These are phyloP conservation scores for Boletus sp. DNA, from an alignment of 1,284 basidiomycete genomes.

Conservation along the genomic window DNA sequence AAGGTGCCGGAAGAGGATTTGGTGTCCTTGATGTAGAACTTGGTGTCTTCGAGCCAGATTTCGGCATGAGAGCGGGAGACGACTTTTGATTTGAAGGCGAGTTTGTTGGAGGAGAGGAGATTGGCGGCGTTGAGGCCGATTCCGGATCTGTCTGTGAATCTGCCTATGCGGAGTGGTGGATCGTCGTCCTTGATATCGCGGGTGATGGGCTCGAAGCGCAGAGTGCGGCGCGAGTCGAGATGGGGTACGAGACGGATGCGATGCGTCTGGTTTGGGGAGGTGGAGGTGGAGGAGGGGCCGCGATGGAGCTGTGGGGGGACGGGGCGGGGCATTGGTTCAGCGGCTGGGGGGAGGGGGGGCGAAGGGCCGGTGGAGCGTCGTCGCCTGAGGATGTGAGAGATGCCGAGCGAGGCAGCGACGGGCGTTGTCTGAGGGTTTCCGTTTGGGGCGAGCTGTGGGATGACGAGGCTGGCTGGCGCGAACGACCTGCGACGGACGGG, in stretches of 20 bases:
- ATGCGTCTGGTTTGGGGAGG: slow-evolving; percentile 39
- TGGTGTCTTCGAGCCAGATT: slow-evolving; percentile 64
- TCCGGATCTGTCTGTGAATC: slow-evolving; percentile 88
- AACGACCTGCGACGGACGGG: slow-evolving; percentile 35
- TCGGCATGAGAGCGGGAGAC: slow-evolving; percentile 15
- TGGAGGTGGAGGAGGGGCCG: slow-evolving; percentile 28
- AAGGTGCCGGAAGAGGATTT: slow-evolving; percentile 94
- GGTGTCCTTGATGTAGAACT: slow-evolving; percentile 92
- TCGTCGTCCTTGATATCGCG: slow-evolving; percentile 78
- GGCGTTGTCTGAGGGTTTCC: slow-evolving; percentile 27
- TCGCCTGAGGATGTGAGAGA: slow-evolving; percentile 54
- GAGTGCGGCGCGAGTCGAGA: slow-evolving; percentile 86
- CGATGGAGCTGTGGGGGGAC: slow-evolving; percentile 31
- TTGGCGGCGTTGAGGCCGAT: slow-evolving; percentile 69
- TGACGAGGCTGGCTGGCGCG: slow-evolving; percentile 28
- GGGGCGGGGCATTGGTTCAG: slow-evolving; percentile 30
- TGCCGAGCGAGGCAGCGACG: slow-evolving; percentile 35
- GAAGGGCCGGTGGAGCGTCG: slow-evolving; percentile 51
- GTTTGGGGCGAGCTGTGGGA: slow-evolving; percentile 28
- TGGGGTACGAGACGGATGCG: slow-evolving; percentile 91
- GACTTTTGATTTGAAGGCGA: slow-evolving; percentile 82
- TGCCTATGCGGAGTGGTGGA: slow-evolving; percentile 81
- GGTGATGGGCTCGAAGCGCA: slow-evolving; percentile 92
- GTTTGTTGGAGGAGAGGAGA: slow-evolving; percentile 75
- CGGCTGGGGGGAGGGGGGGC: slow-evolving; percentile 17